Conservation (phyloP, 495 filamentous ascomycete species). For the Alectoria sarmentosa region DNA sequence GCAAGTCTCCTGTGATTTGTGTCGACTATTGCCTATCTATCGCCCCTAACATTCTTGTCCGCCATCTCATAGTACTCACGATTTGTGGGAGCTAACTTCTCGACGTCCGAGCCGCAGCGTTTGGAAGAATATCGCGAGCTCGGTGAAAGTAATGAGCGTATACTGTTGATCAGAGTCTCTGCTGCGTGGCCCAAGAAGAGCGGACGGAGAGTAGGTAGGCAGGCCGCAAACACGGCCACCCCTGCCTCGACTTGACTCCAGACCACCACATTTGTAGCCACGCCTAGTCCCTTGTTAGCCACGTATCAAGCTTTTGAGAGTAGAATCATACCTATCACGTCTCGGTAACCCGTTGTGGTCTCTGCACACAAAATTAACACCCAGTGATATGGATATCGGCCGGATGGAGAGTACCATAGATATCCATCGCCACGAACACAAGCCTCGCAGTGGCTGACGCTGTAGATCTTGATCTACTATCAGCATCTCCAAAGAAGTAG, state of each 20-base stretch:
- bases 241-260: slow-evolving; percentile 11
- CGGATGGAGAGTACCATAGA: background rate
- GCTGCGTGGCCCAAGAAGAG: background rate
- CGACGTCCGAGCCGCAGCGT: no score
- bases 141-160: slow-evolving; percentile 3
- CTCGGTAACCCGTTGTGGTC: slow-evolving; percentile 1
- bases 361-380: slow-evolving; percentile 6
- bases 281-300: background rate
- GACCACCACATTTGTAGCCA: slow-evolving; percentile 7
- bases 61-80: no score
- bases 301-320: background rate
- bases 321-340: background rate
- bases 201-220: slow-evolving; percentile 9
- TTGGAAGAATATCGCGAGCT: background rate
- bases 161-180: slow-evolving; percentile 4
- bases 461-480: background rate
- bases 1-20: no score
- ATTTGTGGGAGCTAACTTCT: no score
- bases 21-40: no score
- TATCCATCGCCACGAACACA: background rate
- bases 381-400: no score
- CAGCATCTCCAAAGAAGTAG: background rate
- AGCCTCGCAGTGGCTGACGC: slow-evolving; percentile 1
- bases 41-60: no score
- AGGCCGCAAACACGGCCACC: slow-evolving; percentile 5